phyloP scores from a whole-genome alignment of 2,329 filamentous ascomycete genomes.

The Alternaria sp. region DNA sequence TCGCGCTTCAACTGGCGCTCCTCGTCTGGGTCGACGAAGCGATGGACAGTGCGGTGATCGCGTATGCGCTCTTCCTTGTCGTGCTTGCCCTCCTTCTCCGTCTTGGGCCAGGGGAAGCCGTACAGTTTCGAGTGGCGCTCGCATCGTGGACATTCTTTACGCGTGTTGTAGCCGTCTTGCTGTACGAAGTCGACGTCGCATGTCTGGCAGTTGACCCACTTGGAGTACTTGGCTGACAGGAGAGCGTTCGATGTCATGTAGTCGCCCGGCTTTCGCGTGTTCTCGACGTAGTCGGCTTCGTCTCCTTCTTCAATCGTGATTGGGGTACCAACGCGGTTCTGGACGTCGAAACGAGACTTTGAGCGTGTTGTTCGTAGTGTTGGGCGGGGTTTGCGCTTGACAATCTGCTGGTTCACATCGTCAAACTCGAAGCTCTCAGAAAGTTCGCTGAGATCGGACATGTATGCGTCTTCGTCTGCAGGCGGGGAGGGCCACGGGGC shows the following conservation, averaged over 20 bases:
- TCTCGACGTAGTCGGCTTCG: conserved; percentile 31
- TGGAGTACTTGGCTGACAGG: conserved; percentile 75
- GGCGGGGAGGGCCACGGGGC: conserved; percentile 37
- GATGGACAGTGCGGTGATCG: conserved; percentile 86
- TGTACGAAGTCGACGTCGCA: conserved; percentile 87
- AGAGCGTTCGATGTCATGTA: conserved; percentile 82
- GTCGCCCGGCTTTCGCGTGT: conserved; percentile 52
- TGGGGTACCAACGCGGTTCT: conserved; percentile 39
- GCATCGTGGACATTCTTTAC: conserved; percentile 85
- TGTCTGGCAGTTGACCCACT: conserved; percentile 88
- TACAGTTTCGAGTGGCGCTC: conserved; percentile 96
- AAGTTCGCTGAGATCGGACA: conserved; percentile 50
- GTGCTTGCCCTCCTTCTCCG: conserved; percentile 74
- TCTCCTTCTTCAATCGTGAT: conserved; percentile 31
- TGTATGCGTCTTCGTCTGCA: conserved; percentile 36
- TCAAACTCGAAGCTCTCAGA: conserved; percentile 49
- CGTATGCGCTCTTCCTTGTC: conserved; percentile 74
- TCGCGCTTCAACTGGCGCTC: conserved; percentile 44
- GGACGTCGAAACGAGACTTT: conserved; percentile 36
- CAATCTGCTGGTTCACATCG: conserved; percentile 43
- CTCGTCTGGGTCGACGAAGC: conserved; percentile 80
- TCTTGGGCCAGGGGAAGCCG: conserved; percentile 95
- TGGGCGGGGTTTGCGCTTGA: conserved; percentile 43
- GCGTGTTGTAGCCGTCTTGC: conserved; percentile 81
- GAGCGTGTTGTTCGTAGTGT: conserved; percentile 44